Base-by-base conservation (phyloP, 495 filamentous ascomycete species). In the Chlorociboria aeruginascens region DNA sequence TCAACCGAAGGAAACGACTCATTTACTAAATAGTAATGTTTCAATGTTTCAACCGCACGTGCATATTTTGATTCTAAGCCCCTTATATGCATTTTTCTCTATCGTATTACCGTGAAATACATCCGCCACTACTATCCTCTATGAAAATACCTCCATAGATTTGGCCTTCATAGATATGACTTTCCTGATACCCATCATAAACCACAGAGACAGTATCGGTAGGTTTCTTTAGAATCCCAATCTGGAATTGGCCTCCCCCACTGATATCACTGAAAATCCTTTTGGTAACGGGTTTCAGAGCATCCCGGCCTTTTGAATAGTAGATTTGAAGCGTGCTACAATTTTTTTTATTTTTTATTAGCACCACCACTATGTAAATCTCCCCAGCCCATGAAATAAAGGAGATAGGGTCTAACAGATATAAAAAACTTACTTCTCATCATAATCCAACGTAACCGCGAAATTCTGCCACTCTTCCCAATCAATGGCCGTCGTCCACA, bases 201-300 rank as follows among this genome's bases (percentile, higher is more conserved):
- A 74, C 71, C 3, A 75, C 67, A 38, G 74, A 70, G 16, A 51
- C 62, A 42, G 69, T 70, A 32, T 70, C 72, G 0, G 74, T 77
- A 0, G 74, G 73, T 53, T 77, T 74, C 64, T 77, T 77, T 28
- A 76, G 56, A 20, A 78, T 63, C 44, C 74, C 74, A 45, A 78
- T 67, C 53, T 78, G 74, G 54, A 70, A 75, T 59, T 76, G 71
- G 11, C 74, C 74, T 30, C 62, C 70, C 40, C 74, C 73, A 17
- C 67, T 63, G 52, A 73, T 74, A 54, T 78, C 55, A 46, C 76
- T 77, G 33, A 49, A 37, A 2, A 73, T 50, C n/a, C 69, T 63
- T 12, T 50, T 52, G 37, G 69, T 73, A 13, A 74, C 71, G 34
- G 63, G 62, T 51, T 65, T 48, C 28, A 78, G 66, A 11, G 67